Evolutionary conservation across 2,329 filamentous ascomycete genomes (phyloP), one percentile per base, ranked within the genome.

Genomic region (Claviceps sorghi): DNA sequence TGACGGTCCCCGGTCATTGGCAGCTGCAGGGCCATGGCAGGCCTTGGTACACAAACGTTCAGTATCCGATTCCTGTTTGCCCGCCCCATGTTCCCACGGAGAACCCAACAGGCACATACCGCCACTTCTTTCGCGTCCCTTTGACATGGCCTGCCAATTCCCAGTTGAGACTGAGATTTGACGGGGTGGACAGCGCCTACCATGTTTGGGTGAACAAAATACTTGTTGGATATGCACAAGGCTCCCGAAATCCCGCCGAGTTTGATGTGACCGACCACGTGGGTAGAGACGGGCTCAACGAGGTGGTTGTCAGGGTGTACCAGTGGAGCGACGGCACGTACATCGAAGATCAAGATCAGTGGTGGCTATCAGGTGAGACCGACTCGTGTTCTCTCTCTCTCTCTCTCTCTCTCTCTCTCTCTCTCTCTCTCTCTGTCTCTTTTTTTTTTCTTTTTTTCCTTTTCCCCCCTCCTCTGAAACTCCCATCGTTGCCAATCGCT

Each of bases 121-220:
- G 74, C 36, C 74, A 73, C 21, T 66, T 62, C 6, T 83, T 84
- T 58, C 60, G 64, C 2, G 67, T 82, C 3, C 78, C 78, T 0
- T 54, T 64, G 3, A 60, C 65, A 15, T 76, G 73, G 67, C 64
- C 67, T 47, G 59, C 60, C 13, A 61, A 66, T 52, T 62, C 56
- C 8, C 77, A 82, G 55, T 65, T 84, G 15, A 71, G 81, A 17
- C 66, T 86, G 21, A 70, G 82, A 17, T 86, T 86, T 56, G 82
- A 86, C 53, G 83, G 83, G 1, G 82, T 86, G 1, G 82, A 86
- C 59, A 80, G 79, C 58, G 77, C 82, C 0, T 86, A 81, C 58
- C 80, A 85, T 63, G 67, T 85, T 13, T 86, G 76, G 73, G 66
- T 86, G 10, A 86, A 86, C 57, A 78, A 79, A 0, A 61, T 67